phyloP scores from a whole-genome alignment of 768 basidiomycete species.

The Rhizopogon vesiculosus region DNA sequence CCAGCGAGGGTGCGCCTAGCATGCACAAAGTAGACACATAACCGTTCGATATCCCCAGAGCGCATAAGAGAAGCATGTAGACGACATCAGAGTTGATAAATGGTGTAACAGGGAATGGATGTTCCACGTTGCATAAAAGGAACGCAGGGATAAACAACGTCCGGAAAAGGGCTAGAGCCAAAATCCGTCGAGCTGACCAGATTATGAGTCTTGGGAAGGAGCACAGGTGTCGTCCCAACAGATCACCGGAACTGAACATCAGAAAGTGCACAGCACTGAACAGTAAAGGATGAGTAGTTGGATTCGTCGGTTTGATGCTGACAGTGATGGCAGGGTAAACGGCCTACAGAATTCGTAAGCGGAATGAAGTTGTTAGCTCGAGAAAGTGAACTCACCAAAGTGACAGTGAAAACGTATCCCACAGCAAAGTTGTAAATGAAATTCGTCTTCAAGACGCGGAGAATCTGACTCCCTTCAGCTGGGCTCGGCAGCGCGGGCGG shows the following conservation, averaged over 20 bases:
- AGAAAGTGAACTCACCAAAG: constrained; percentile 54
- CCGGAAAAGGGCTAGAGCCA: constrained; percentile 61
- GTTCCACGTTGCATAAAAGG: constrained; percentile 83
- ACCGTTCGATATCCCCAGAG: constrained; percentile 79
- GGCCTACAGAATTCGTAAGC: constrained; percentile 42
- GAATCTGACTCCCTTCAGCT: constrained; percentile 33
- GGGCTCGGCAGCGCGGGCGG: constrained; percentile 26
- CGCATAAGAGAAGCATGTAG: constrained; percentile 69
- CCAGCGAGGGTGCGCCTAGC: constrained; percentile 78
- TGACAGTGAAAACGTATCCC: constrained; percentile 72
- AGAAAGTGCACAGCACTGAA: constrained; percentile 80
- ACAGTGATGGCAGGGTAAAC: constrained; percentile 86
- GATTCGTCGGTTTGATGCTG: constrained; percentile 64
- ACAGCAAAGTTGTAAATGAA: constrained; percentile 65
- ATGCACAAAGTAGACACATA: constrained; percentile 74
- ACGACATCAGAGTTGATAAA: constrained; percentile 72
- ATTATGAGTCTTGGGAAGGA: constrained; percentile 59
- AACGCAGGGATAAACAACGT: constrained; percentile 84
- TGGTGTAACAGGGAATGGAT: constrained; percentile 28
- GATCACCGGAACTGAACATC: constrained; percentile 69
- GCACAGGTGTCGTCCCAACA: constrained; percentile 64
- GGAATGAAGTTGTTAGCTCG: neutral
- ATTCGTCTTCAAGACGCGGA: constrained; percentile 61
- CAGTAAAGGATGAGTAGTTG: constrained; percentile 68
- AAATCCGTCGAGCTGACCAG: constrained; percentile 63